phyloP scores from a whole-genome alignment of 495 filamentous ascomycete genomes.

The Cenococcum geophilum region DNA sequence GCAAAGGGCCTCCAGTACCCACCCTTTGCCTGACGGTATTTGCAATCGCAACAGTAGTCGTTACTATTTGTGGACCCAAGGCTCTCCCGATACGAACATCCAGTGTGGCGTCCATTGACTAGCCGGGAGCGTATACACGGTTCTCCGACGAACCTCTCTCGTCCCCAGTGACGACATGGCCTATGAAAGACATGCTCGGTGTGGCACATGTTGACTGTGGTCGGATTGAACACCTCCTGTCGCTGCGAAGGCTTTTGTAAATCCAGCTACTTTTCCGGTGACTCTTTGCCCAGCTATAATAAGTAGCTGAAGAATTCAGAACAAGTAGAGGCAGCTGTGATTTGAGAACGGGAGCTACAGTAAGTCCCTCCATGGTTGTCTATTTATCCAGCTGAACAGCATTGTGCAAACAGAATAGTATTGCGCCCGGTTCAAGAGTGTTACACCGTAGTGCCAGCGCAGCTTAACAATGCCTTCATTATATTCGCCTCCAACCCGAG shows the following conservation, averaged over 20 bases:
- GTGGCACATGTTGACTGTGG: conserved; percentile 19
- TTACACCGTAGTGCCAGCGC: not conserved
- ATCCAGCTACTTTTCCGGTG: not conserved
- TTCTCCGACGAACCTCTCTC: conserved; percentile 21
- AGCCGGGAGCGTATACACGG: conserved; percentile 27
- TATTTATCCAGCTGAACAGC: not conserved
- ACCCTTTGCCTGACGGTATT: conserved; percentile 6
- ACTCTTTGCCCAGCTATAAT: not conserved
- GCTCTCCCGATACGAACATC: conserved; percentile 16
- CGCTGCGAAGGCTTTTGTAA: not conserved
- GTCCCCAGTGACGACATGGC: conserved; percentile 27
- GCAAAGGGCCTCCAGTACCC: conserved; percentile 24
- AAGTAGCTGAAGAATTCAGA: too few species aligned
- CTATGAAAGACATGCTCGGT: conserved; percentile 29
- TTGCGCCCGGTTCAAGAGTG: not conserved
- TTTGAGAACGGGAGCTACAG: not conserved
- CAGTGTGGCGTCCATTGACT: conserved; percentile 19
- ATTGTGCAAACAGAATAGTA: not conserved
- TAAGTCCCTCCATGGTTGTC: not conserved
- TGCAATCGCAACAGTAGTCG: conserved; percentile 20
- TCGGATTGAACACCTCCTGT: too few species aligned
- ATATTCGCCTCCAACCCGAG: not conserved
- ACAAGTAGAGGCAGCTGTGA: not conserved
- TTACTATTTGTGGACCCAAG: conserved; percentile 20
- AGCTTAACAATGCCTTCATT: not conserved